Evolutionary conservation across 176 grass and related monocot genomes (phyloP).

Genomic region (Bolboschoenus planiculmis): DNA sequence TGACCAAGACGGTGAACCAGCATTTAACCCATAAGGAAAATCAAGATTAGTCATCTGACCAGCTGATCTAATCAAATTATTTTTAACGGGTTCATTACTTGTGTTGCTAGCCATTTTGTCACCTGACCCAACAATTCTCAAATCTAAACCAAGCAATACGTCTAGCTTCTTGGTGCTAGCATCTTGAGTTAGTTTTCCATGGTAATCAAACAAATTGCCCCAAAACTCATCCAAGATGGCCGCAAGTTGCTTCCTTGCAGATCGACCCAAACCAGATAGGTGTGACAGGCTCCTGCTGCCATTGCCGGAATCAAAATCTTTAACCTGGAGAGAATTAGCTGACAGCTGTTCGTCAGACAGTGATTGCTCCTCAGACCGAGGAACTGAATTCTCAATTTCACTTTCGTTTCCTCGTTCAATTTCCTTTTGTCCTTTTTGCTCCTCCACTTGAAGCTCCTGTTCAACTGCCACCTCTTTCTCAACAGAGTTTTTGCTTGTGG

Average conservation of each 20-base stretch:
- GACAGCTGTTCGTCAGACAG: slow-evolving; percentile 52
- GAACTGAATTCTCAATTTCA: slow-evolving; percentile 11
- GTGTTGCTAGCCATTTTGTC: slow-evolving; percentile 42
- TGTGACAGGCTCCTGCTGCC: slow-evolving; percentile 65
- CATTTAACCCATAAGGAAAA: slow-evolving; percentile 63
- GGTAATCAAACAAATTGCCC: slow-evolving; percentile 90
- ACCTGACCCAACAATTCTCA: slow-evolving; percentile 44
- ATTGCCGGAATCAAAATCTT: slow-evolving; percentile 53
- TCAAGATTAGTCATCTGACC: slow-evolving; percentile 47
- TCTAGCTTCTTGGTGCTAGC: slow-evolving; percentile 61
- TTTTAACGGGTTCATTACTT: slow-evolving; percentile 55
- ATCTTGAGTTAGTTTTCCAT: slow-evolving; percentile 74
- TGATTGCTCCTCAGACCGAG: slow-evolving; percentile 40
- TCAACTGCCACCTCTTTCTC: slow-evolving; percentile 53
- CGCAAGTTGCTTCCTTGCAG: slow-evolving; percentile 71
- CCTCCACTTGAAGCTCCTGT: slow-evolving; percentile 29
- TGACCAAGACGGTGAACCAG: slow-evolving; percentile 59
- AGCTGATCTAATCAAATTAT: slow-evolving; percentile 38
- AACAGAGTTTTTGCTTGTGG: slow-evolving; percentile 15
- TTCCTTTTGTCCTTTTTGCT: slow-evolving; percentile 35
- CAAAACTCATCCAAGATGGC: slow-evolving; percentile 91
- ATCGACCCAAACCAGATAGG: slow-evolving; percentile 84
- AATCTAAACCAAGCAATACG: slow-evolving; percentile 65
- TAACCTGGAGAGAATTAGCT: slow-evolving; percentile 42
- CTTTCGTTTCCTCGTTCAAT: slow-evolving; percentile 19